Evolutionary conservation across 495 filamentous ascomycete species (phyloP).

Genomic region (Xylaria curta): DNA sequence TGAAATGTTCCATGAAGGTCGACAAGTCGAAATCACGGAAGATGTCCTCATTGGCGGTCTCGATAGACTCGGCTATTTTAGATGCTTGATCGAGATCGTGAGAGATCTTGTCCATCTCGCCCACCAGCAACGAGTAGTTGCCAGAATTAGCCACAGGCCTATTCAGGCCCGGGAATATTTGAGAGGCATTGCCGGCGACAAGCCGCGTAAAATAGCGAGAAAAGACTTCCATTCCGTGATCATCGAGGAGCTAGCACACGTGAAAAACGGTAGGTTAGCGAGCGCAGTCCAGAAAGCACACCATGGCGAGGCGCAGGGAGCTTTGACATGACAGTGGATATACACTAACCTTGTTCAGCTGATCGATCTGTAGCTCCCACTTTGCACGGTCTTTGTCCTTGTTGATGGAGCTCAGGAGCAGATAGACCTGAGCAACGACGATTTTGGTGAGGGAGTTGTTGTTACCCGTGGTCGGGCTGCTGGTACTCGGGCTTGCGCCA

Average conservation of each 20-base stretch:
- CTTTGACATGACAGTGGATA: background rate
- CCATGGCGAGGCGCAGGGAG: background rate
- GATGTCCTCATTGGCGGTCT: constrained; percentile 80
- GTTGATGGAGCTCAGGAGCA: constrained; percentile 91
- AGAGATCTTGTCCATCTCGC: constrained; percentile 84
- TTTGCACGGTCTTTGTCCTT: constrained; percentile 89
- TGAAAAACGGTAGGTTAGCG: constrained; percentile 31
- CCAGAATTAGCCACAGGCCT: constrained; percentile 73
- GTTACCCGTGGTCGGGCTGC: constrained; percentile 66
- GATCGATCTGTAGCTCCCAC: constrained; percentile 92
- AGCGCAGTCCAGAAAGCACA: background rate
- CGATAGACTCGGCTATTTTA: constrained; percentile 91
- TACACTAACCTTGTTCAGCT: constrained; percentile 80
- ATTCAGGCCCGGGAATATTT: constrained; percentile 80
- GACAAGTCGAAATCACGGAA: constrained; percentile 94
- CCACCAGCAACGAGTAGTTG: constrained; percentile 80
- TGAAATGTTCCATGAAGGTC: constrained; percentile 92
- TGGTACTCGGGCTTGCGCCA: constrained; percentile 69
- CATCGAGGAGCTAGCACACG: constrained; percentile 76
- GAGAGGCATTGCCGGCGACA: constrained; percentile 79
- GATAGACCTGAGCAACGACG: constrained; percentile 90
- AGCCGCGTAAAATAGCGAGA: constrained; percentile 90
- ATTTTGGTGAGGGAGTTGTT: constrained; percentile 80
- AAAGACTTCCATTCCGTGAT: constrained; percentile 96
- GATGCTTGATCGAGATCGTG: constrained; percentile 80